These are phyloP conservation scores for Ophidiomyces ophidiicola DNA, from an alignment of 2,329 filamentous ascomycete species.

Conservation along the genomic window DNA sequence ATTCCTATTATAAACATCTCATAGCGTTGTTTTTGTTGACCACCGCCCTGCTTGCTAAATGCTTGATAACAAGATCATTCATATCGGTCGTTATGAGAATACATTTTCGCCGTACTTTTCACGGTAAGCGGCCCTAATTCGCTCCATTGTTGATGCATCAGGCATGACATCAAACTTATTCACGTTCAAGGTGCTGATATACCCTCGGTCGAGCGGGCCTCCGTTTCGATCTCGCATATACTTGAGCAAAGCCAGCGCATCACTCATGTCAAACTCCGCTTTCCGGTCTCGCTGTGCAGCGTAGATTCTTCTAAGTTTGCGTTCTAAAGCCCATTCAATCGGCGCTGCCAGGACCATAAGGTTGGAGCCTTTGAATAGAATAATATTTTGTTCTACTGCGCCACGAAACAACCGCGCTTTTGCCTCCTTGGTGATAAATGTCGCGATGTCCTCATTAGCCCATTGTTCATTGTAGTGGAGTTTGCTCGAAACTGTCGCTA, in stretches of 20 bases:
- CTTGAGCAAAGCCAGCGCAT: constrained; percentile 11
- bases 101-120: constrained; percentile 9
- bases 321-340: constrained; percentile 12
- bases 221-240: constrained; percentile 6
- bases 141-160: constrained; percentile 4
- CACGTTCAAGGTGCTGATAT: constrained; percentile 8
- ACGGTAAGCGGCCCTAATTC: constrained; percentile 6
- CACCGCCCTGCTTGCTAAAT: too few relatives aligned
- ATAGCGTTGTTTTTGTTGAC: too few relatives aligned
- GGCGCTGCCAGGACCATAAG: constrained; percentile 10
- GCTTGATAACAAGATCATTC: too few relatives aligned
- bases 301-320: constrained; percentile 10
- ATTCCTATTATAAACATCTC: neutral
- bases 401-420: constrained; percentile 3
- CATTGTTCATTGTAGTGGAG: constrained; percentile 7
- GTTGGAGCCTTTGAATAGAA: constrained; percentile 9
- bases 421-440: constrained; percentile 6
- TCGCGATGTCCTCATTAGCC: constrained; percentile 10
- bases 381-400: constrained; percentile 11
- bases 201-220: constrained; percentile 8
- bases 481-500: neutral
- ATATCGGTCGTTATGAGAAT: too few relatives aligned
- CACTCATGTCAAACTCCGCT: constrained; percentile 5
- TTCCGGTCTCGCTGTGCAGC: constrained; percentile 5
- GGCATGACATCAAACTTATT: constrained; percentile 12